These are phyloP conservation scores for Eutrema salsugineum DNA, from an alignment of 441 rosid genomes.

Conservation along the genomic window DNA sequence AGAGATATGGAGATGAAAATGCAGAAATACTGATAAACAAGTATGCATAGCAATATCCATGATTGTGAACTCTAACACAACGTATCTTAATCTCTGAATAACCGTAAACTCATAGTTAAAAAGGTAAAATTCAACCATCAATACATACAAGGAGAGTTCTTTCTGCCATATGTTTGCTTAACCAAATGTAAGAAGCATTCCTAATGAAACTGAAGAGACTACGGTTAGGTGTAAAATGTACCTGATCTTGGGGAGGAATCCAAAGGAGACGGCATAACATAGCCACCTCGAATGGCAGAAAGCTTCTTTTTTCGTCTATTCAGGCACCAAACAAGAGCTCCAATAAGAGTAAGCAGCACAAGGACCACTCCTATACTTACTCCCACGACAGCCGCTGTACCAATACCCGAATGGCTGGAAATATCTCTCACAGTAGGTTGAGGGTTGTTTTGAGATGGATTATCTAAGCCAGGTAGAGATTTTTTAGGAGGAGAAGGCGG, in stretches of 20 bases:
- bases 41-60: neutral
- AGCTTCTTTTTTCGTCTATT: slow-evolving; percentile 48
- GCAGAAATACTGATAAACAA: neutral
- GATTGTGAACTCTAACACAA: neutral
- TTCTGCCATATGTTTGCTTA: neutral
- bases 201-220: neutral
- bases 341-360: slow-evolving; percentile 54
- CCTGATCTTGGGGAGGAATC: slow-evolving; percentile 65
- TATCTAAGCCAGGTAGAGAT: slow-evolving; percentile 31
- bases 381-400: slow-evolving; percentile 44
- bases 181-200: neutral
- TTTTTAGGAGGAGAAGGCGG: slow-evolving; percentile 41
- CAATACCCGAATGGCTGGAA: slow-evolving; percentile 35
- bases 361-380: slow-evolving; percentile 48
- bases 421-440: slow-evolving; percentile 30
- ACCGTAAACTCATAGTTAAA: neutral
- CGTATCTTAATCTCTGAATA: neutral
- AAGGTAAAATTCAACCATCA: neutral
- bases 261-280: slow-evolving; percentile 61
- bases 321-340: slow-evolving; percentile 51
- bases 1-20: neutral
- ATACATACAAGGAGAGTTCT: slow-evolving; percentile 2
- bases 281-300: slow-evolving; percentile 45
- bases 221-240: slow-evolving; percentile 20
- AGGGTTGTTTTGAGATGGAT: slow-evolving; percentile 27